These are phyloP conservation scores for Emericellopsis cladophorae DNA, from an alignment of 2,329 filamentous ascomycete genomes.

Conservation along the genomic window DNA sequence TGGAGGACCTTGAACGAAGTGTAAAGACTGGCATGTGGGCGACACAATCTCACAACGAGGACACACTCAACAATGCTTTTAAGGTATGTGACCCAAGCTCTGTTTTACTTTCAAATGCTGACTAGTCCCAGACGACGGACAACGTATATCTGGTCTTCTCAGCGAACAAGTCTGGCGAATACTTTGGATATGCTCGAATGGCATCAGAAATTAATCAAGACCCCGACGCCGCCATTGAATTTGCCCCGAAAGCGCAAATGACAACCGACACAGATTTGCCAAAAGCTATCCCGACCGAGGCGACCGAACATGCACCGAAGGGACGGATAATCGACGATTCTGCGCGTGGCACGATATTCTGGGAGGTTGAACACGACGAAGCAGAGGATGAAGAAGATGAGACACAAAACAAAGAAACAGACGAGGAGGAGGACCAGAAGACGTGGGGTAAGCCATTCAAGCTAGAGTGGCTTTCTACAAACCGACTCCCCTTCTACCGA, in stretches of 20 bases:
- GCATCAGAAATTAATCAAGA: conserved; percentile 71
- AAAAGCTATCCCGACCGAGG: conserved; percentile 66
- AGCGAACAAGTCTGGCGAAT: conserved; percentile 94
- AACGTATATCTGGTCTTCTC: conserved; percentile 91
- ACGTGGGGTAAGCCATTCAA: conserved; percentile 86
- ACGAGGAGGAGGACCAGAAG: conserved; percentile 38
- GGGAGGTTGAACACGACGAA: conserved; percentile 66
- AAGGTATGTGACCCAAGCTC: conserved; percentile 38
- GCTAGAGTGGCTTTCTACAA: conserved; percentile 80
- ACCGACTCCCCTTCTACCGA: conserved; percentile 74
- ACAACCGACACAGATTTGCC: conserved; percentile 53
- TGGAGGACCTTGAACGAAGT: conserved; percentile 82
- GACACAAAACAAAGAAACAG: conserved; percentile 14
- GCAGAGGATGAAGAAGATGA: conserved; percentile 29
- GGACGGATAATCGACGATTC: conserved; percentile 89
- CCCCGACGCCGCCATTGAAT: conserved; percentile 53
- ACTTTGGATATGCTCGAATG: conserved; percentile 93
- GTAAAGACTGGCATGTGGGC: conserved; percentile 86
- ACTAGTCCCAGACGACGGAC: conserved; percentile 47
- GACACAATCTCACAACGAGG: conserved; percentile 87
- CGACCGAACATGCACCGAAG: conserved; percentile 64
- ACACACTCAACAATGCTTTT: conserved; percentile 70
- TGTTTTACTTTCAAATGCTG: neutral
- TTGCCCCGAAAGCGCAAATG: conserved; percentile 51
- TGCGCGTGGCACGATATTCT: conserved; percentile 90